Percentiles rank a stretch among this genome's conserved stretches.
These are phyloP conservation scores for Eucalyptus marginata DNA, from an alignment of 345 rosid species.

Conservation along the genomic window DNA sequence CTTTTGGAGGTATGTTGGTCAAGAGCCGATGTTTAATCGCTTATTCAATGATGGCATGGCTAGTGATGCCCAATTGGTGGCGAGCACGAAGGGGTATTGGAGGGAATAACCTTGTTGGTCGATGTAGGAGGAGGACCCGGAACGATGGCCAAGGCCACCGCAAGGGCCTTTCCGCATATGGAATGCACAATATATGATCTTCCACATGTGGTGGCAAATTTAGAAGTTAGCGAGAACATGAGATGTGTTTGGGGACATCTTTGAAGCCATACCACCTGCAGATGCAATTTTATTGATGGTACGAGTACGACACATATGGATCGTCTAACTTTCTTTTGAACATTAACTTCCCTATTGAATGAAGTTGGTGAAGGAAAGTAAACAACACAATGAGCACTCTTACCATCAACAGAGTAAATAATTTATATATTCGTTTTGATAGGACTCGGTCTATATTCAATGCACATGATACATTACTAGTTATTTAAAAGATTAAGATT, in stretches of 20 bases:
- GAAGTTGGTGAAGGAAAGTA: neutral
- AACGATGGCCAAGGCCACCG: slow-evolving; percentile 2
- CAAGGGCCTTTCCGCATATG: neutral
- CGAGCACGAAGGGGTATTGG: neutral
- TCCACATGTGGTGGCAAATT: slow-evolving; percentile 2
- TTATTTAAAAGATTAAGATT: too few relatives aligned
- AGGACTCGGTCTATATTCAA: too few relatives aligned
- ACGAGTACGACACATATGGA: neutral
- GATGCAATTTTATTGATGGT: slow-evolving; percentile 13
- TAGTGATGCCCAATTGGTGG: slow-evolving; percentile 1
- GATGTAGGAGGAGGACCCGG: slow-evolving; percentile 27
- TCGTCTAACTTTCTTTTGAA: neutral
- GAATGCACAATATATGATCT: slow-evolving; percentile 5
- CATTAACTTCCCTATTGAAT: neutral
- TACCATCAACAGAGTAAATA: neutral
- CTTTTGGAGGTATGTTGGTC: neutral
- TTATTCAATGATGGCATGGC: slow-evolving; percentile 13
- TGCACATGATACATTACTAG: too few relatives aligned
- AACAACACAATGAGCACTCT: neutral
- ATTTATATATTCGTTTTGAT: too few relatives aligned
- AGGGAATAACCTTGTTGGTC: slow-evolving; percentile 8
- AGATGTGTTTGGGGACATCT: slow-evolving; percentile 17
- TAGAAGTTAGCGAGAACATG: slow-evolving; percentile 1
- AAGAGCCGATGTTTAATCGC: neutral
- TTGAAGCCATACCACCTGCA: slow-evolving; percentile 8